A percentile compares a stretch with the other conserved stretches of the same genome.
Evolutionary conservation across 2,329 filamentous ascomycete genomes (phyloP).

Genomic region (Sporothrix globosa): DNA sequence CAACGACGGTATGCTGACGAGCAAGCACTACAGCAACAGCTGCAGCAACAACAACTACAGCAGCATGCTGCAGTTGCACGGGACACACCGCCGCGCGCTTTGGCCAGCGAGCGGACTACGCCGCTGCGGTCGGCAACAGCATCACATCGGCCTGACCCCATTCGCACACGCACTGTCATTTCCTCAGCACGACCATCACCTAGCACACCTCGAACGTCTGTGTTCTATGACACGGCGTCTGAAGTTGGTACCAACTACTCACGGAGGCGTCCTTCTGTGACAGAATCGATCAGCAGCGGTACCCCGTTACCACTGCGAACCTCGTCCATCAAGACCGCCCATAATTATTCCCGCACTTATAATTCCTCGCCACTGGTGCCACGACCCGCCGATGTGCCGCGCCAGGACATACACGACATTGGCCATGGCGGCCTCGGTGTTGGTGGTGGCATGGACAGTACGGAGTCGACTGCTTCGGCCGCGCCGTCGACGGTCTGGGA

Average conservation of each 20-base stretch:
- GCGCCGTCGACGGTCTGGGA: conserved; percentile 96
- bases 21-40: conserved; percentile 40
- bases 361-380: conserved; percentile 65
- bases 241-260: conserved; percentile 40
- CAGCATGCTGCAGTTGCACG: conserved; percentile 42
- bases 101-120: conserved; percentile 50
- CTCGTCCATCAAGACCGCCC: conserved; percentile 50
- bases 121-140: conserved; percentile 37
- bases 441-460: conserved; percentile 58
- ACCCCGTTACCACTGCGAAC: conserved; percentile 48
- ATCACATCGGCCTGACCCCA: conserved; percentile 26
- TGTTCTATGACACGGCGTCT: conserved; percentile 51
- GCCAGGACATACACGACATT: conserved; percentile 42
- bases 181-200: conserved; percentile 46
- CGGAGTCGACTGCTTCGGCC: conserved; percentile 84
- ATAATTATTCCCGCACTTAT: conserved; percentile 52
- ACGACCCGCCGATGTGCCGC: conserved; percentile 45
- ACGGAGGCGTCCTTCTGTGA: conserved; percentile 52
- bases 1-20: conserved; percentile 49
- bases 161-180: conserved; percentile 31
- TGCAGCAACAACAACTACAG: conserved; percentile 37
- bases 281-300: conserved; percentile 48
- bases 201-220: conserved; percentile 54
- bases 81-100: conserved; percentile 51
- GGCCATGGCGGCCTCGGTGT: conserved; percentile 44